Evolutionary conservation across 495 filamentous ascomycete species (phyloP), one percentile per base, ranked within the genome.

Genomic region (Annulohypoxylon nitens): DNA sequence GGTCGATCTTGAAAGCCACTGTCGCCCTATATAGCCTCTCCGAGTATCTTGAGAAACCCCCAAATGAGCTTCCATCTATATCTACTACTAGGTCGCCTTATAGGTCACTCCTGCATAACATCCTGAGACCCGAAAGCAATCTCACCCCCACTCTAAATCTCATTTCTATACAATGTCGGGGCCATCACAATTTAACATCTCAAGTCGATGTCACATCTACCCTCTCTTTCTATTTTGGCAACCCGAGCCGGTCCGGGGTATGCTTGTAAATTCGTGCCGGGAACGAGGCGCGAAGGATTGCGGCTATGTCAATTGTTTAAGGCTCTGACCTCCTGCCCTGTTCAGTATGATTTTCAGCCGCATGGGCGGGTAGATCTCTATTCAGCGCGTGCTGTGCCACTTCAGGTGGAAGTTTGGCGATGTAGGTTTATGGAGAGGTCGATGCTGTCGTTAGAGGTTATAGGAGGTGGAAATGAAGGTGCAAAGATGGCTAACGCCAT

Each of bases 281-380:
- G 18, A 51, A 26, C 4, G 20, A 20, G 20, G 8, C 20, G 26
- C 9, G 51, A 55, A 55, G 51, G 51, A 55, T 55, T 55, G 51
- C 26, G 30, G 51, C 48, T 53, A 26, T 53, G 23, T 53, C 23
- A 53, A 23, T 9, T 53, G 30, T 30, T 53, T 14, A 53, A 55
- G 26, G 26, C 30, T 55, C 51, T 18, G n/a, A 16, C 30, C 26
- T 34, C 51, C 51, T 55, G 26, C 51, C 26, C 16, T 55, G 8
- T 55, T 18, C 16, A 30, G 26, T 1, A 10, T 18, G 12, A 16
- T 18, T 16, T 33, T 36, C 51, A 55, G 51, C 51, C 51, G 51
- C 51, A 36, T 30, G 6, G 16, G 7, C 2, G 12, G n/a, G 48
- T 53, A 25, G 51, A 55, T 55, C 51, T 36, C 26, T 1, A 53